Base-by-base conservation (phyloP, 2,329 filamentous ascomycete genomes). In the Bipolaris victoriae region DNA sequence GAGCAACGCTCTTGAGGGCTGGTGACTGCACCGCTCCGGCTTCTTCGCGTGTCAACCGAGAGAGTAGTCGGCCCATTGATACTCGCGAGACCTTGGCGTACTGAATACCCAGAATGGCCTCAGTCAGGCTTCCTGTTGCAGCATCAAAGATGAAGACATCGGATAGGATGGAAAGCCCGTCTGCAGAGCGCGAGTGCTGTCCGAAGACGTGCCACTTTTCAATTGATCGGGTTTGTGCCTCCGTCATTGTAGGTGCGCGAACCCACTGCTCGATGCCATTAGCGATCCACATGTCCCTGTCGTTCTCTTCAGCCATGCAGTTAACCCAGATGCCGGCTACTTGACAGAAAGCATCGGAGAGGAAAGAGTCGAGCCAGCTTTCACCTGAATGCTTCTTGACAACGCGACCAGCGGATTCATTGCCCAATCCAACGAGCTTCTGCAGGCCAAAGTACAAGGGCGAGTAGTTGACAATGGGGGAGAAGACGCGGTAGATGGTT, bases 401-500 rank as follows among this genome's bases (percentile, higher is more conserved):
- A 3, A 62, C 59, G 35, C 41, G 33, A 7, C 64, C 64, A 36
- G 62, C 65, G 15, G 47, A 60, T 31, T 63, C 54, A 10, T 15
- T 35, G 5, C 20, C 55, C 5, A 33, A 20, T 7, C 57, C 58
- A 2, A 65, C 65, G 2, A 68, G 40, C 10, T 57, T 58, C 43
- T 39, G 44, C 22, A 80, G 54, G 0, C 76, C 74, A 0, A 59
- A 70, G 58, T 75, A 80, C 2, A 60, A 10, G 3, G 65, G 55
- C 1, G 57, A 61, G 57, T 77, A 79, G 47, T 76, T 67, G 15
- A 80, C 74, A 13, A 80, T 65, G 0, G 72, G 63, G 0, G 60
- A 53, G 56, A 81, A 78, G 2, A 69, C 65, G 13, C 64, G 62
- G 64, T 82, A 82, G 10, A 81, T 72, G 57, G 72, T 75, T 7